phyloP scores from a whole-genome alignment of 169 alveolate species.

The Plasmodium knowlesi region DNA sequence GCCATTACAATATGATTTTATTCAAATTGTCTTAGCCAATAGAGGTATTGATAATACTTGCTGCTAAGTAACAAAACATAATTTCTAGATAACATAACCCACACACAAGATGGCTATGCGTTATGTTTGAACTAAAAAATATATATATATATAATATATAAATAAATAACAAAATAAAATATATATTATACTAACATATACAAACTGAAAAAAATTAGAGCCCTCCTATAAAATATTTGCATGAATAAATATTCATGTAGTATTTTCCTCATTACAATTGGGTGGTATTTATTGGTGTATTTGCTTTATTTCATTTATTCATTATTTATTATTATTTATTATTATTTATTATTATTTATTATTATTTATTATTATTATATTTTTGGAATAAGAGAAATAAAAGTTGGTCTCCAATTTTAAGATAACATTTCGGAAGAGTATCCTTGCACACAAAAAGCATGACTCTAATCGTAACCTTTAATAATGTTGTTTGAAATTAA shows the following conservation, averaged over 20 bases:
- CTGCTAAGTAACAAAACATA: not conserved
- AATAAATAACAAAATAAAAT: not conserved
- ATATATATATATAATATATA: not conserved
- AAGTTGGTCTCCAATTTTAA: not conserved
- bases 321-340: not conserved
- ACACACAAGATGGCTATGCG: not conserved
- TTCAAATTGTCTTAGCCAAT: not conserved
- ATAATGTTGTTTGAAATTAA: conserved; percentile 48
- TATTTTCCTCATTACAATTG: not conserved
- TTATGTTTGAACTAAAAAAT: conserved; percentile 20
- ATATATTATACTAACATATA: conserved; percentile 11
- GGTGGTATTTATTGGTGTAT: not conserved
- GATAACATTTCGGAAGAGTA: not conserved
- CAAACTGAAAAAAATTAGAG: not conserved
- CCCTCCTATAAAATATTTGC: not conserved
- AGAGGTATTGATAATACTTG: not conserved
- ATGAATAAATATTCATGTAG: not conserved
- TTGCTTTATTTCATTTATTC: not conserved
- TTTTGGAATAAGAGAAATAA: not conserved
- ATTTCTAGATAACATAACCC: not conserved
- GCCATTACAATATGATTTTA: not conserved
- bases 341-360: not conserved
- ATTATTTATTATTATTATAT: not conserved
- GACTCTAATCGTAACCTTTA: conserved; percentile 16
- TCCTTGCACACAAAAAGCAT: not conserved